phyloP scores from a whole-genome alignment of 495 filamentous ascomycete genomes.

The Aspergillus campestris region DNA sequence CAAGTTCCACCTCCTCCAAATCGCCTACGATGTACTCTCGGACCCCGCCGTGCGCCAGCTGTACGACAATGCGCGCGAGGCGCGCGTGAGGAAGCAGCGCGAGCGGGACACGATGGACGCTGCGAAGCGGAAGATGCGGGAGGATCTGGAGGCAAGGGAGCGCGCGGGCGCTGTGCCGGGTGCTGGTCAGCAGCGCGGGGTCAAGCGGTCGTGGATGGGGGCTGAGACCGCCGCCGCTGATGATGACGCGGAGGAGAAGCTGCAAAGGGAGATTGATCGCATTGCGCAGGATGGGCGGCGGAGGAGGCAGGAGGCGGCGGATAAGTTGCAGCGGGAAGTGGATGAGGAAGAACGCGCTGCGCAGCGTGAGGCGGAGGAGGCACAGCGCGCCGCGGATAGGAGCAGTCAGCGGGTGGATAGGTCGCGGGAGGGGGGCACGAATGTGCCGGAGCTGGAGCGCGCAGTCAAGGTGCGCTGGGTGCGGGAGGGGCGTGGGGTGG shows the following conservation, averaged over 20 bases:
- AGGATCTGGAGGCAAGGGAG: constrained; percentile 64
- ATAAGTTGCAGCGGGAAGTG: constrained; percentile 39
- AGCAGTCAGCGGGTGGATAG: constrained; percentile 32
- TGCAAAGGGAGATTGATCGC: constrained; percentile 50
- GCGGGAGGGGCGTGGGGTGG: constrained; percentile 35
- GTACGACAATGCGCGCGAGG: constrained; percentile 63
- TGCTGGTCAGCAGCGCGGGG: constrained; percentile 22
- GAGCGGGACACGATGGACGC: constrained; percentile 59
- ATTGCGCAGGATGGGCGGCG: constrained; percentile 58
- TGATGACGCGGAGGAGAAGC: constrained; percentile 47
- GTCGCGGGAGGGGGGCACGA: constrained; percentile 31
- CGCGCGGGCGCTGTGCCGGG: constrained; percentile 27
- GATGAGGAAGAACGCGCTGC: constrained; percentile 40
- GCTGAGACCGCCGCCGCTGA: constrained; percentile 25
- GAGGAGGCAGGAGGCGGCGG: constrained; percentile 40
- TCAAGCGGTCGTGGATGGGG: constrained; percentile 39
- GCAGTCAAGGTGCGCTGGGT: constrained; percentile 53
- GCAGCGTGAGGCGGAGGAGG: constrained; percentile 30
- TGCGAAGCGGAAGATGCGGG: constrained; percentile 61
- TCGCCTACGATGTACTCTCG: constrained; percentile 64
- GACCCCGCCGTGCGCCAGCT: constrained; percentile 51
- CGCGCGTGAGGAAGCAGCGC: constrained; percentile 50
- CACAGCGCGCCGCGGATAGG: constrained; percentile 20
- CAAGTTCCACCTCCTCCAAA: constrained; percentile 65
- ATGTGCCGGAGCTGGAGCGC: constrained; percentile 49